Conservation (phyloP, 495 filamentous ascomycete species). For the Hypoxylon trugodes region DNA sequence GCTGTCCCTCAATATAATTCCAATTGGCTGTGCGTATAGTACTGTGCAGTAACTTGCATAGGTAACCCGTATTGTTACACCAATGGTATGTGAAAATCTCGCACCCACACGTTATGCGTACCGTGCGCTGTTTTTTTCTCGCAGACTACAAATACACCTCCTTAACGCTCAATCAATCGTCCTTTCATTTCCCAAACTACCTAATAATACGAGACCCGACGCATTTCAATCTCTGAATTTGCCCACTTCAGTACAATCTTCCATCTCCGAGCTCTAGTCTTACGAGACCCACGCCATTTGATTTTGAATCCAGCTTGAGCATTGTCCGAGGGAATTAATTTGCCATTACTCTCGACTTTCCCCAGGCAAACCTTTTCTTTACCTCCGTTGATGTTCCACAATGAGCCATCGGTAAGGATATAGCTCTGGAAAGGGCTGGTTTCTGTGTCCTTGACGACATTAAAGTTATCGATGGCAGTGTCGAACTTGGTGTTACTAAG, state of each 20-base stretch:
- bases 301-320: slow-evolving; percentile 28
- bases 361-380: slow-evolving; percentile 18
- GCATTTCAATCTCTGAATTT: background rate
- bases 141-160: no score
- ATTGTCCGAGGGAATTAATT: slow-evolving; percentile 17
- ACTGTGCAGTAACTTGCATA: slow-evolving; percentile 5
- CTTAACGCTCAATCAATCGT: background rate
- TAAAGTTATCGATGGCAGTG: slow-evolving; percentile 23
- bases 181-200: background rate
- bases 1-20: background rate
- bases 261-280: background rate
- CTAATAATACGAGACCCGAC: background rate
- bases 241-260: slow-evolving; percentile 1
- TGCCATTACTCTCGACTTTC: slow-evolving; percentile 12
- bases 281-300: slow-evolving; percentile 22
- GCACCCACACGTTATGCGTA: background rate
- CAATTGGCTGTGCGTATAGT: slow-evolving; percentile 8
- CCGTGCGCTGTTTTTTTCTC: no score
- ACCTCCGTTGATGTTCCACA: slow-evolving; percentile 21
- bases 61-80: no score
- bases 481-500: slow-evolving; percentile 20
- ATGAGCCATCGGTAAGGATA: slow-evolving; percentile 12
- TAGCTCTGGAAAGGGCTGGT: slow-evolving; percentile 24
- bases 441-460: slow-evolving; percentile 7
- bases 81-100: slow-evolving; percentile 7